These are phyloP conservation scores for Polygonum maritimum DNA, from an alignment of 148 eudicot genomes.

Conservation along the genomic window DNA sequence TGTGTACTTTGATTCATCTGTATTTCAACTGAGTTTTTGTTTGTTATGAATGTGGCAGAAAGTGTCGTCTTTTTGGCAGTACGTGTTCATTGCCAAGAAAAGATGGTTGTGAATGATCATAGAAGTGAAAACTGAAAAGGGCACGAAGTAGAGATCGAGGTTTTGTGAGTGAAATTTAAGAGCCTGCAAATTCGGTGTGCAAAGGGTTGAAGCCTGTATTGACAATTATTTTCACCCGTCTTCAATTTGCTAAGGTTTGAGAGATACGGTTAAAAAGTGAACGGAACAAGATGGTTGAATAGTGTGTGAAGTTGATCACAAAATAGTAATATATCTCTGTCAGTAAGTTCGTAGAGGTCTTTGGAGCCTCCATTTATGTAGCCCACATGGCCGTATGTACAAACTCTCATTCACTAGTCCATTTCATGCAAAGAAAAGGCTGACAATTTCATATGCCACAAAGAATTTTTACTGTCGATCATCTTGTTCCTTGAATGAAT, in stretches of 20 bases:
- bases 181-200: neutral
- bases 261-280: neutral
- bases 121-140: too few species aligned
- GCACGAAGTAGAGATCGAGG: too few species aligned
- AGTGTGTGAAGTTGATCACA: neutral
- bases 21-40: neutral
- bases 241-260: neutral
- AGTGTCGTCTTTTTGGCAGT: neutral
- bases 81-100: neutral
- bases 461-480: too few species aligned
- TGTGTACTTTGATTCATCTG: neutral
- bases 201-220: neutral
- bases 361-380: neutral
- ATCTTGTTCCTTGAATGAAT: too few species aligned
- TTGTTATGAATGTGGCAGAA: neutral
- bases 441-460: too few species aligned
- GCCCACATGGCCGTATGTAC: neutral
- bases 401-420: too few species aligned
- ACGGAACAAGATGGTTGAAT: neutral
- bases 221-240: neutral
- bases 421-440: too few species aligned
- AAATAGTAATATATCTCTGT: too few species aligned
- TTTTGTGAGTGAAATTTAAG: neutral
- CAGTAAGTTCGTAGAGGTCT: too few species aligned
- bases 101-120: neutral